Evolutionary conservation across 2,329 filamentous ascomycete genomes (phyloP), one percentile per base, ranked within the genome.

Genomic region (Hawksworthiomyces lignivorus): DNA sequence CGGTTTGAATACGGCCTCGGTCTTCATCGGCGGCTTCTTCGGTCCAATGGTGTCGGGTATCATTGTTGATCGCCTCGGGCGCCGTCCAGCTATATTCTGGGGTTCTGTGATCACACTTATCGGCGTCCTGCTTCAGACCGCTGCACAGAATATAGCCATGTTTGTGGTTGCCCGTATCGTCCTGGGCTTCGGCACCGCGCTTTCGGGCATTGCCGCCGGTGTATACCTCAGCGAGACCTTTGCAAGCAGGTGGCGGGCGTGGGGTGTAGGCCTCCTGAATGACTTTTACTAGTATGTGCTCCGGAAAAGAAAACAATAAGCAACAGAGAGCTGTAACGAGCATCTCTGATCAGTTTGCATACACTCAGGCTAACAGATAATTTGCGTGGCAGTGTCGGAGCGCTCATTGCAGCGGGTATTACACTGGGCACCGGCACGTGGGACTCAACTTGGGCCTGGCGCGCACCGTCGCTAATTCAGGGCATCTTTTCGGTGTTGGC

Each of bases 1-100:
- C 0, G 72, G 69, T 4, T 61, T 79, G 14, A 75, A 77, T 48
- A 77, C 72, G 5, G 68, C 72, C 0, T 69, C 70, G 2, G 64
- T 70, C n/a, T 76, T 68, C 50, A 71, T 78, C 36, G 73, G 73
- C 10, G 63, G 64, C 24, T 59, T 64, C 22, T 39, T 77, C 6
- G 67, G 65, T 17, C 62, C 63, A 1, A 51, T 74, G 7, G 47
- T 67, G 22, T 63, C 62, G 2, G 68, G 65, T 17, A 47, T 63
- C 4, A 22, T 14, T 8, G 18, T 30, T 5, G 40, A 54, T 34
- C 11, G 6, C 52, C 61, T 40, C 17, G 38, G 38, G 14, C 47
- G 57, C n/a, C 45, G 48, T 27, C 44, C 46, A 27, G 48, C 44
- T 8, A 50, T 60, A 30, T 49, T 49, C 20, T 44, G 42, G 42